Percentiles rank a stretch among this genome's conserved stretches.
Evolutionary conservation across 345 rosid genomes (phyloP).

Genomic region (Murraya paniculata): DNA sequence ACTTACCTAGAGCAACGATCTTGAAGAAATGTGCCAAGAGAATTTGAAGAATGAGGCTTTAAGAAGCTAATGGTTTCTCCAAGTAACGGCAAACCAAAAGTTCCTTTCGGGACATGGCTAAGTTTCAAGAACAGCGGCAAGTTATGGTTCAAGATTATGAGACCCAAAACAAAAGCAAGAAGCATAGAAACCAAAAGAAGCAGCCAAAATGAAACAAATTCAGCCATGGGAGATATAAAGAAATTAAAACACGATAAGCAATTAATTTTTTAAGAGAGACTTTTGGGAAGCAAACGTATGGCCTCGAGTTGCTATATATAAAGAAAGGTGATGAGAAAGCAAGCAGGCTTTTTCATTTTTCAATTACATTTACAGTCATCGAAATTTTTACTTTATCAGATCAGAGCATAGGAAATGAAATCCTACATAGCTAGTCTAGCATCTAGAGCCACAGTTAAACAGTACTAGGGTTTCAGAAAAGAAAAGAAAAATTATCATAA

Average conservation of each 20-base stretch:
- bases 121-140: slow-evolving; percentile 30
- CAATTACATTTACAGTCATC: slow-evolving; percentile 12
- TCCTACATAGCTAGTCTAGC: slow-evolving; percentile 11
- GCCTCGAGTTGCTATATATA: slow-evolving; percentile 22
- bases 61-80: slow-evolving; percentile 59
- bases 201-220: slow-evolving; percentile 23
- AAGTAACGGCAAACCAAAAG: slow-evolving; percentile 57
- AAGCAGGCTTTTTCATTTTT: slow-evolving; percentile 21
- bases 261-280: not conserved
- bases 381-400: slow-evolving; percentile 14
- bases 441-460: slow-evolving; percentile 17
- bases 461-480: slow-evolving; percentile 7
- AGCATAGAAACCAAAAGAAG: slow-evolving; percentile 19
- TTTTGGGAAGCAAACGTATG: not conserved
- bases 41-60: slow-evolving; percentile 48
- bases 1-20: slow-evolving; percentile 44
- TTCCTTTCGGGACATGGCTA: slow-evolving; percentile 39
- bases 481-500: not conserved
- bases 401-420: slow-evolving; percentile 29
- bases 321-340: slow-evolving; percentile 18
- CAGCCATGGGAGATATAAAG: slow-evolving; percentile 24
- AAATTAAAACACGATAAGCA: not conserved
- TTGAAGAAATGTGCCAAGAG: slow-evolving; percentile 45
- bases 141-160: slow-evolving; percentile 31
- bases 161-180: slow-evolving; percentile 17